phyloP scores from a whole-genome alignment of 2,329 filamentous ascomycete genomes.

The Aspergillus sp. region DNA sequence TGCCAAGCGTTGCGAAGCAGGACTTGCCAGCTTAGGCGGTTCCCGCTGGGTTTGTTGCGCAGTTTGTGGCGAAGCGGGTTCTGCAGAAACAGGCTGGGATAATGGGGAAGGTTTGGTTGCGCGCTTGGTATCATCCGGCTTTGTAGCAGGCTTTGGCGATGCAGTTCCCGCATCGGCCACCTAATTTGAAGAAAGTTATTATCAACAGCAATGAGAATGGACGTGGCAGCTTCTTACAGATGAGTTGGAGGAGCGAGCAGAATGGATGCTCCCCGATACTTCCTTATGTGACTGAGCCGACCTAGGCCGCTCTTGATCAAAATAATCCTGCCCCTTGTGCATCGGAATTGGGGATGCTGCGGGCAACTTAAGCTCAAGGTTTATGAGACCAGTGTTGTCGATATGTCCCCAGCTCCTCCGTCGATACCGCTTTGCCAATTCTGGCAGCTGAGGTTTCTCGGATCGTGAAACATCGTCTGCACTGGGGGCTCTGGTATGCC shows the following conservation, averaged over 20 bases:
- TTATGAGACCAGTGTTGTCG: slow-evolving; percentile 44
- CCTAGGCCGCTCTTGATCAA: slow-evolving; percentile 32
- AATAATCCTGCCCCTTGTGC: slow-evolving; percentile 37
- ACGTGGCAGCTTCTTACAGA: slow-evolving; percentile 57
- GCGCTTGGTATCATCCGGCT: slow-evolving; percentile 67
- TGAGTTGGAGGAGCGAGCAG: slow-evolving; percentile 55
- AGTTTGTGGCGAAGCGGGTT: slow-evolving; percentile 28
- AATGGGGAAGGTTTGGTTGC: slow-evolving; percentile 69
- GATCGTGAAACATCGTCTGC: slow-evolving; percentile 68
- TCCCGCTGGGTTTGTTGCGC: slow-evolving; percentile 22
- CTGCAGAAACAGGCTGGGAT: slow-evolving; percentile 64
- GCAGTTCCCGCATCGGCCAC: slow-evolving; percentile 23
- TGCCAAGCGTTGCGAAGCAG: slow-evolving; percentile 79
- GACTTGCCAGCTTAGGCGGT: slow-evolving; percentile 52
- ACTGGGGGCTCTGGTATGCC: slow-evolving; percentile 59
- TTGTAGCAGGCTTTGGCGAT: slow-evolving; percentile 40
- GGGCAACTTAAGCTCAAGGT: slow-evolving; percentile 34
- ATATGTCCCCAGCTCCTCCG: slow-evolving; percentile 78
- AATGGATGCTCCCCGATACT: slow-evolving; percentile 65
- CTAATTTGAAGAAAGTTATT: slow-evolving; percentile 14
- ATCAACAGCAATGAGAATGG: neutral
- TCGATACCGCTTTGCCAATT: slow-evolving; percentile 73
- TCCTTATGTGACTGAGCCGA: slow-evolving; percentile 50
- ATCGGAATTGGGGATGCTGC: slow-evolving; percentile 31
- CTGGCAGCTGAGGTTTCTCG: slow-evolving; percentile 52